Percentiles rank a stretch among this genome's conserved stretches.
Evolutionary conservation across 768 basidiomycete genomes (phyloP).

Genomic region (Mycena chlorophos): DNA sequence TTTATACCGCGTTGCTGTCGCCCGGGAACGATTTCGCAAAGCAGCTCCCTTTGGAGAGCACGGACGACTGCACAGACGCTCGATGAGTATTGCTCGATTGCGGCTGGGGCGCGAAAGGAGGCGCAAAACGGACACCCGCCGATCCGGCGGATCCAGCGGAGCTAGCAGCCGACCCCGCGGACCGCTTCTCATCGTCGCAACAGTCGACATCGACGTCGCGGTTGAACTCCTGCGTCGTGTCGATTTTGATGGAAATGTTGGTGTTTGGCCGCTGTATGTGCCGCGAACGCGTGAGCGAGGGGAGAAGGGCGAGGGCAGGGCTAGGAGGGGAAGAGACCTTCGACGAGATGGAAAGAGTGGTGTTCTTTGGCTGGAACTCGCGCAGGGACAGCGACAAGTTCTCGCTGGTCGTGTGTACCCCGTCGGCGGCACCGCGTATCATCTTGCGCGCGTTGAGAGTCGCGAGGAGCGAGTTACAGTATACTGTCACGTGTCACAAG

Average conservation of each 20-base stretch:
- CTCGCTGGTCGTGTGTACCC: slow-evolving; percentile 42
- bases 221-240: slow-evolving; percentile 52
- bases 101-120: slow-evolving; percentile 13
- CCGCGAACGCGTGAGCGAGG: neutral
- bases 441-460: slow-evolving; percentile 57
- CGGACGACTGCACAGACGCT: slow-evolving; percentile 18
- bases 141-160: slow-evolving; percentile 9
- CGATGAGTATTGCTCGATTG: slow-evolving; percentile 23
- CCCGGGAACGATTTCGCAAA: slow-evolving; percentile 3
- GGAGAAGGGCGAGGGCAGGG: neutral
- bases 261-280: slow-evolving; percentile 40
- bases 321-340: slow-evolving; percentile 25
- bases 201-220: slow-evolving; percentile 41
- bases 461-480: slow-evolving; percentile 61
- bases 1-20: slow-evolving; percentile 11
- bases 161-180: too few species aligned
- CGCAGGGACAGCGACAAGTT: slow-evolving; percentile 41
- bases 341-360: slow-evolving; percentile 28
- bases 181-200: slow-evolving; percentile 25
- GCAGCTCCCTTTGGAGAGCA: slow-evolving; percentile 21
- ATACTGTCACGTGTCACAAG: slow-evolving; percentile 39
- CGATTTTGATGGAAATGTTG: slow-evolving; percentile 57
- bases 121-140: slow-evolving; percentile 23
- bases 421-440: slow-evolving; percentile 43
- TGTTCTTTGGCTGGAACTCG: slow-evolving; percentile 37